Percentiles rank a stretch among this genome's conserved stretches.
Evolutionary conservation across 441 rosid genomes (phyloP).

Genomic region (Pelargonium cotyledonis): DNA sequence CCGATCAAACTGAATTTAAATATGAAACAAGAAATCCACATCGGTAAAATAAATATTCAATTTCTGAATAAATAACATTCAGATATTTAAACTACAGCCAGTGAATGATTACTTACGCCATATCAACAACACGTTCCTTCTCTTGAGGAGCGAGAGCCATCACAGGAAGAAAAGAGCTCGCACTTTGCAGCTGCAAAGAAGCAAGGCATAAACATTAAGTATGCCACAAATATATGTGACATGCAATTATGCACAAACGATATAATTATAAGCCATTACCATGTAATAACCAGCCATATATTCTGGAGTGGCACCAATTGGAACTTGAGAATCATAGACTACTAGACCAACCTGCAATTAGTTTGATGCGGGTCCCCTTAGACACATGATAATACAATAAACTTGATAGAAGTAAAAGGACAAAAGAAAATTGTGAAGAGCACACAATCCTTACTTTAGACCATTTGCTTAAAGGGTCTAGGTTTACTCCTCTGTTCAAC

Average conservation of each 20-base stretch:
- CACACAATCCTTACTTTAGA: conserved; percentile 55
- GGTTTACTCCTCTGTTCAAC: conserved; percentile 85
- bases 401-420: neutral
- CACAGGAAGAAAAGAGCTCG: conserved; percentile 92
- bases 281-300: conserved; percentile 88
- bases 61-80: conserved; percentile 1
- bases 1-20: neutral
- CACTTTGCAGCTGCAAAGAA: conserved; percentile 70
- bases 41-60: neutral
- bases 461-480: conserved; percentile 94
- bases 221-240: conserved; percentile 6
- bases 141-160: conserved; percentile 99
- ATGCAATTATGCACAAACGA: neutral
- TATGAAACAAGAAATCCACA: conserved; percentile 2
- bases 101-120: conserved; percentile 66
- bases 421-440: conserved; percentile 1
- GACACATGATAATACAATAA: conserved; percentile 10
- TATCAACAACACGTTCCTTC: conserved; percentile 74
- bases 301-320: conserved; percentile 98
- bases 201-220: conserved; percentile 7
- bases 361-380: neutral
- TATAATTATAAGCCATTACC: conserved; percentile 29
- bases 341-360: conserved; percentile 73
- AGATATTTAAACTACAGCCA: neutral
- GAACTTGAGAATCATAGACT: conserved; percentile 88